Evolutionary conservation across 1,139 yeast species (phyloP).

Genomic region (Debaryomyces udenii): DNA sequence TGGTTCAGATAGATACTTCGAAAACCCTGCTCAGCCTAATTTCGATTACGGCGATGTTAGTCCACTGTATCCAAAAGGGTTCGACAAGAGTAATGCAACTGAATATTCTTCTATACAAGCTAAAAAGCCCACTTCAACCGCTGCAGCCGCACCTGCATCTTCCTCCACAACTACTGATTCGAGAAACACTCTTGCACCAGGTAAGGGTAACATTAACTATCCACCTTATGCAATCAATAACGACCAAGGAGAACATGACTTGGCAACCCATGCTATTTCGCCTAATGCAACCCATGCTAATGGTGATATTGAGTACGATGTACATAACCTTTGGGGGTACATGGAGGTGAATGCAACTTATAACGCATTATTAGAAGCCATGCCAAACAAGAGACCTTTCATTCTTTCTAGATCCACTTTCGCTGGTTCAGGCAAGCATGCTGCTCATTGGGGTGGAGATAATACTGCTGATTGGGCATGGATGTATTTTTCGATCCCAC

Average conservation of each 20-base stretch:
- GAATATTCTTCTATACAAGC: slow-evolving; percentile 22
- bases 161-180: slow-evolving; percentile 21
- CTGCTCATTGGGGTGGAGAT: slow-evolving; percentile 31
- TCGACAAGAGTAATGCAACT: slow-evolving; percentile 23
- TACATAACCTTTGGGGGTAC: slow-evolving; percentile 24
- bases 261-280: slow-evolving; percentile 31
- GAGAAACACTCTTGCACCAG: slow-evolving; percentile 23
- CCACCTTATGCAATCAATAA: slow-evolving; percentile 35
- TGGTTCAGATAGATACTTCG: slow-evolving; percentile 22
- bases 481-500: slow-evolving; percentile 27
- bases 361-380: slow-evolving; percentile 21
- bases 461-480: slow-evolving; percentile 23
- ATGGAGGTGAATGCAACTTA: slow-evolving; percentile 24
- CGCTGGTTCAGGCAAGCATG: slow-evolving; percentile 23
- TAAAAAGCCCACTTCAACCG: slow-evolving; percentile 16
- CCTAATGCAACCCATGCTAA: slow-evolving; percentile 35
- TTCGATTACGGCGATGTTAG: slow-evolving; percentile 21
- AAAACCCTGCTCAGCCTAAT: slow-evolving; percentile 27
- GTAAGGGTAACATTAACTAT: slow-evolving; percentile 33
- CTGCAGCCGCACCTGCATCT: slow-evolving; percentile 16
- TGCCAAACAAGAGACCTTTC: slow-evolving; percentile 25
- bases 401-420: slow-evolving; percentile 24
- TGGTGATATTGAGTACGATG: slow-evolving; percentile 33
- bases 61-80: slow-evolving; percentile 23
- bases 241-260: slow-evolving; percentile 28